Base-by-base conservation (phyloP, 1,284 basidiomycete genomes). In the Ganoderma resinaceum region DNA sequence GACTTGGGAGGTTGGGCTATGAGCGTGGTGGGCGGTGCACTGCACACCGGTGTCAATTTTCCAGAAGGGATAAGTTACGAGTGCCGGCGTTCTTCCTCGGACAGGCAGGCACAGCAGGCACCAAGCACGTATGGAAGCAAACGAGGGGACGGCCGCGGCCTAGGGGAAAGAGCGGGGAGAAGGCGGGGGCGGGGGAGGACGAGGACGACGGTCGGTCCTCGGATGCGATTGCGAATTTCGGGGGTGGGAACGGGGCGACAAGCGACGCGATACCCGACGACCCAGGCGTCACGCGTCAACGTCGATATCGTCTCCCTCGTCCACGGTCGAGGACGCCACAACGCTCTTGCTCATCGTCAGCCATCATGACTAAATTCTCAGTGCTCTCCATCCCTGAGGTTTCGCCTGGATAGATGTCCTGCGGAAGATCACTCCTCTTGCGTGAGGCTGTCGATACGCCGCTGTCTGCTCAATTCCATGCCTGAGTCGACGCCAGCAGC, bases 311-410 rank as follows among this genome's bases (percentile, higher is more conserved):
- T 35, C 53, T 52, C 61, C 5, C 49, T 16, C 49, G 26, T 52
- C 49, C 49, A 52, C 26, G 11, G 49, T n/a, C 5, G 20, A n/a
- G 20, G 46, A 63, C 71, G 71, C 71, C 71, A 72, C 71, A 62
- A 70, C 53, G 69, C 67, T 59, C 53, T 53, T 52, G 63, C 20
- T 46, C 65, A 49, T 38, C 46, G 37, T 37, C 23, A 29, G 53
- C 62, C 58, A 59, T 66, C 37, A 65, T 35, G 49, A 61, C 67
- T 43, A 26, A 43, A 4, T 23, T 20, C 55, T n/a, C 18, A 3
- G n/a, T 33, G 31, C 20, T 29, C 43, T 3, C 26, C 20, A n/a
- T 40, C 37, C 6, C 26, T 57, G 23, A 11, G 46, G 35, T 20
- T 52, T 29, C 9, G 12, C 38, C 46, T 49, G 23, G 23, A 49